Evolutionary conservation across 805 yeast genomes (phyloP).

Genomic region (Teunomyces kruisii): DNA sequence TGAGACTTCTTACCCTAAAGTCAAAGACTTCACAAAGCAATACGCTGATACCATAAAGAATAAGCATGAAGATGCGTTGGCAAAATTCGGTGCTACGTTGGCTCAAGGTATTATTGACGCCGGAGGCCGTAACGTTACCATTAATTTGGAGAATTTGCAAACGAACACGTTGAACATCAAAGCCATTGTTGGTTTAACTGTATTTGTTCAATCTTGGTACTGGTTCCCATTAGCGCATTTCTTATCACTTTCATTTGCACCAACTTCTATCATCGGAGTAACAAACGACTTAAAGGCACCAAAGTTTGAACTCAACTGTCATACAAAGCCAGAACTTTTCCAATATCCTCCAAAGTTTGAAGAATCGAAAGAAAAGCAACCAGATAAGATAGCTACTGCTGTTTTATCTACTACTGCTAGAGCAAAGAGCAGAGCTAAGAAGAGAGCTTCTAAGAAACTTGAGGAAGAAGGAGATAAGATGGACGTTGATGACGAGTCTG

Average conservation of each 20-base stretch:
- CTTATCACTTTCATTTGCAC: constrained; percentile 85
- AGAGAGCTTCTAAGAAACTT: constrained; percentile 51
- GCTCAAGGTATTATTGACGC: constrained; percentile 98
- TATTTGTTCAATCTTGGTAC: constrained; percentile 94
- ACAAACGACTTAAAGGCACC: constrained; percentile 81
- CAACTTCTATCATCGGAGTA: constrained; percentile 88
- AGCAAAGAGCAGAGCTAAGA: constrained; percentile 90
- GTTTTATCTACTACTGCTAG: constrained; percentile 90
- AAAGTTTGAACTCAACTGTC: constrained; percentile 75
- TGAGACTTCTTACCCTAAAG: constrained; percentile 78
- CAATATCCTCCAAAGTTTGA: constrained; percentile 88
- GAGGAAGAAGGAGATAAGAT: constrained; percentile 49
- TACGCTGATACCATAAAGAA: constrained; percentile 75
- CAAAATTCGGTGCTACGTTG: constrained; percentile 95
- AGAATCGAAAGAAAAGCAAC: constrained; percentile 74
- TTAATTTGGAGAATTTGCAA: constrained; percentile 81
- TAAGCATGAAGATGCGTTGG: constrained; percentile 94
- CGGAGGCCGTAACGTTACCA: constrained; percentile 97
- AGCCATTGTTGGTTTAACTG: constrained; percentile 87
- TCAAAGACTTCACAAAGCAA: constrained; percentile 69
- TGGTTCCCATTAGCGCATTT: constrained; percentile 98
- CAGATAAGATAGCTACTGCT: constrained; percentile 89
- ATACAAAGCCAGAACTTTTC: constrained; percentile 75
- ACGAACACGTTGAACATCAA: constrained; percentile 88
- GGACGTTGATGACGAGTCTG: constrained; percentile 39